Evolutionary conservation across 1,284 basidiomycete genomes (phyloP).

Genomic region (Entoloma clypeatum): DNA sequence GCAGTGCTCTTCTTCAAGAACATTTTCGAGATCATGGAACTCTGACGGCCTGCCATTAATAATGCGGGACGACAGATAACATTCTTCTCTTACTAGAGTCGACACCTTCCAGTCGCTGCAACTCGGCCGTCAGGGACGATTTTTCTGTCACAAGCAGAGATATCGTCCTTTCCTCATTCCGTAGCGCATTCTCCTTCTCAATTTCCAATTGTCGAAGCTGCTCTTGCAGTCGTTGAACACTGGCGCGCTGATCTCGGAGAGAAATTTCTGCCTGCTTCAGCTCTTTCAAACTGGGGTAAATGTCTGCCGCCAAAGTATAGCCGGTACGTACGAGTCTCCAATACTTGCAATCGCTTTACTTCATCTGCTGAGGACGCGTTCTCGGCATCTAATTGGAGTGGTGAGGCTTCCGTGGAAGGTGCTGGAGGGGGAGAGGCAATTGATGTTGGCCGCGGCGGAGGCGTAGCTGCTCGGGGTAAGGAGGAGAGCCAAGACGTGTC

Average conservation of each 20-base stretch:
- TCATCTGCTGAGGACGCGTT: constrained; percentile 27
- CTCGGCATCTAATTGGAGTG: constrained; percentile 16
- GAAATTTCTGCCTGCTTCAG: constrained; percentile 25
- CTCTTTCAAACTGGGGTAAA: constrained; percentile 7
- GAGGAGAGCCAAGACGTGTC: constrained; percentile 58
- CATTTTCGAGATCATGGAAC: constrained; percentile 41
- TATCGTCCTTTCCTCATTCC: constrained; percentile 63
- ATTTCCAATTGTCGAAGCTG: constrained; percentile 28
- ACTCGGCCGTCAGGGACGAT: constrained; percentile 48
- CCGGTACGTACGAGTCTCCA: constrained; percentile 26
- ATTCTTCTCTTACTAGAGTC: constrained; percentile 46
- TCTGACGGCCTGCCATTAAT: constrained; percentile 31
- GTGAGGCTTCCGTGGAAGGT: constrained; percentile 11
- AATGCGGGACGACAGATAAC: constrained; percentile 7
- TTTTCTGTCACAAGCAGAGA: constrained; percentile 69
- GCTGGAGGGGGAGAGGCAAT: constrained; percentile 18
- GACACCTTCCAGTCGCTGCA: constrained; percentile 47
- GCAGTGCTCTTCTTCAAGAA: constrained; percentile 42
- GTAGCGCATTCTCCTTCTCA: constrained; percentile 34
- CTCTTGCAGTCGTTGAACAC: constrained; percentile 29
- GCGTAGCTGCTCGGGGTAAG: constrained; percentile 45
- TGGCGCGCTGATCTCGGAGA: constrained; percentile 25
- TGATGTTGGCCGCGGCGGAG: constrained; percentile 15
- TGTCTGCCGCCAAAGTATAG: background rate
- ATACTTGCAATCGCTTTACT: constrained; percentile 24